Conservation (phyloP, 495 filamentous ascomycete species). For the Usnea hakonensis region DNA sequence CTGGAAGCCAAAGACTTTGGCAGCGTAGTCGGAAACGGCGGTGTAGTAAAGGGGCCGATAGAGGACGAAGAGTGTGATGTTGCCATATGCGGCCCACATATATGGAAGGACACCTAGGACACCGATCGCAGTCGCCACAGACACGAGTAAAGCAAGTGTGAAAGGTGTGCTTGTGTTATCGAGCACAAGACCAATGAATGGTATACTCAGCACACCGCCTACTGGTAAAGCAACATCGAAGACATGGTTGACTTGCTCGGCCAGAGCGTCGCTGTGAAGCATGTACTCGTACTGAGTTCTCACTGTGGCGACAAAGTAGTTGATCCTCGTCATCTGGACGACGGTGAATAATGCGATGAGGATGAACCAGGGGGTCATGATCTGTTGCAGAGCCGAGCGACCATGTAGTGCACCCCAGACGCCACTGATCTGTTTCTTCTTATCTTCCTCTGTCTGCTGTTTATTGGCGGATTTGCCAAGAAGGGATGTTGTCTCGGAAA, state of each 20-base stretch:
- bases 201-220: slow-evolving; percentile 75
- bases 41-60: slow-evolving; percentile 51
- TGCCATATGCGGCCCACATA: slow-evolving; percentile 63
- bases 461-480: slow-evolving; percentile 48
- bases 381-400: slow-evolving; percentile 61
- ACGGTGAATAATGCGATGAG: slow-evolving; percentile 83
- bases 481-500: slow-evolving; percentile 66
- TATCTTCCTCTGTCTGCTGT: slow-evolving; percentile 44
- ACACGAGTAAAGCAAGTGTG: slow-evolving; percentile 67
- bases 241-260: slow-evolving; percentile 65
- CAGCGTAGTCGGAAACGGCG: slow-evolving; percentile 66
- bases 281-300: slow-evolving; percentile 76
- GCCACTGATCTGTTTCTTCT: slow-evolving; percentile 54
- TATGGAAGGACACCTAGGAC: slow-evolving; percentile 66
- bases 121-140: slow-evolving; percentile 67
- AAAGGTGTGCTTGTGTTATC: slow-evolving; percentile 69
- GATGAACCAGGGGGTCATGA: slow-evolving; percentile 77
- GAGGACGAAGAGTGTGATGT: slow-evolving; percentile 67
- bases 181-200: slow-evolving; percentile 78
- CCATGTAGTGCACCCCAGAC: slow-evolving; percentile 90
- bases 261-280: slow-evolving; percentile 49
- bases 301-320: slow-evolving; percentile 94
- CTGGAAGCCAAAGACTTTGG: slow-evolving; percentile 92
- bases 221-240: slow-evolving; percentile 87
- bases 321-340: slow-evolving; percentile 89